phyloP scores from a whole-genome alignment of 148 eudicot species.

The Salicornia ramosissima region DNA sequence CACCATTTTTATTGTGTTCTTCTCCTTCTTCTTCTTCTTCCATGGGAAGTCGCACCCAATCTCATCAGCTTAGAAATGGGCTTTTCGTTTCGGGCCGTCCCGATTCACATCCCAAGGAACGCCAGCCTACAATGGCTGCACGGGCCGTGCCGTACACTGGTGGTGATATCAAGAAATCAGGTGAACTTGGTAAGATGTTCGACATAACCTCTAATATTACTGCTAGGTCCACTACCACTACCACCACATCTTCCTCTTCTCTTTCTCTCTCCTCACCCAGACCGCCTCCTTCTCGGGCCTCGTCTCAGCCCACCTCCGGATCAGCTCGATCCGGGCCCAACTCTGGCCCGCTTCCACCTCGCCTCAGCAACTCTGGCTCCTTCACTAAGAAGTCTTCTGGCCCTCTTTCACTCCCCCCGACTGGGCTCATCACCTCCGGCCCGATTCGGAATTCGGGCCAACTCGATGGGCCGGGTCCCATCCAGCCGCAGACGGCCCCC shows the following conservation, averaged over 20 bases:
- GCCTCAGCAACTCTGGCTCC: constrained; percentile 48
- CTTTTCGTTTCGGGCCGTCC: constrained; percentile 80
- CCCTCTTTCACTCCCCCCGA: constrained; percentile 59
- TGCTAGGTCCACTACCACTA: not conserved
- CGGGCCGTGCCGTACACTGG: constrained; percentile 76
- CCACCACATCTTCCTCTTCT: constrained; percentile 23
- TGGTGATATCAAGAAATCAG: constrained; percentile 75
- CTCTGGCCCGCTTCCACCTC: constrained; percentile 39
- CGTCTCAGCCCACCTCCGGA: constrained; percentile 62
- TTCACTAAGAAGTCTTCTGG: constrained; percentile 51
- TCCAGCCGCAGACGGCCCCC: not conserved
- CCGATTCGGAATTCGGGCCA: constrained; percentile 55
- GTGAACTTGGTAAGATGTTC: constrained; percentile 88
- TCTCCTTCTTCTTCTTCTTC: not conserved
- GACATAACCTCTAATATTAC: constrained; percentile 20
- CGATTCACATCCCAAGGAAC: constrained; percentile 37
- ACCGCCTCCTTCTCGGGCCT: constrained; percentile 42
- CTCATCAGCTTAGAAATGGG: constrained; percentile 82
- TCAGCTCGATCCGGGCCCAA: constrained; percentile 68
- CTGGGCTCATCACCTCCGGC: constrained; percentile 87
- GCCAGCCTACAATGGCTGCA: constrained; percentile 47
- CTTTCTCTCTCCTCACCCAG: constrained; percentile 21
- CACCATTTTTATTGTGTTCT: not conserved
- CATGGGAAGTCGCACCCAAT: constrained; percentile 59
- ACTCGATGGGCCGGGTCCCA: constrained; percentile 26